Base-by-base conservation (phyloP, 176 grass and related monocot species). In the Thinopyrum elongatum region DNA sequence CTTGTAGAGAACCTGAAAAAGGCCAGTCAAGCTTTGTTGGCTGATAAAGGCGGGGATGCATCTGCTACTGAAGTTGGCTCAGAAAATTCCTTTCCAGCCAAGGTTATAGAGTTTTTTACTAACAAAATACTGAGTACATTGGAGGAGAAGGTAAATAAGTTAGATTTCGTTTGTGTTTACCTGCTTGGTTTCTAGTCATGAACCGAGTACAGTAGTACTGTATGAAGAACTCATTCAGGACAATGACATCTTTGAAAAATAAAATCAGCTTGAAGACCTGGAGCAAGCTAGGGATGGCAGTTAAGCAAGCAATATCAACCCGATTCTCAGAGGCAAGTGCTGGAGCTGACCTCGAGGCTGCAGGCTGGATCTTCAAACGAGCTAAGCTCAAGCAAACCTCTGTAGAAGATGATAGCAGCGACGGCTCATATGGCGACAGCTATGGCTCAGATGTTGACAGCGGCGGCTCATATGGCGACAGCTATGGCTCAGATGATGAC, bases 101-200 rank as follows among this genome's bases (percentile, higher is more conserved):
- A 87, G 67, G 92, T 93, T 87, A 91, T 94, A 82, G 87, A 94
- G 62, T 84, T 82, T 76, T 77, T 99, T 22, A 78, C 58, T 88
- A 83, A 85, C 70, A 86, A 94, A 63, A 82, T 92, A 63, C 84
- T 92, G 34, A 77, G 71, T 91, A 88, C 92, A 23, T 88, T 99
- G n/a, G 90, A 96, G 74, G 85, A 95, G 83, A 99, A 96, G 97
- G 97, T 99, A 95, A 80, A 44, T 80, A 64, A 46, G 36, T 34
- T 71, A 0, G 9, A 41, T 76, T 70, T 16, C 47, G 26, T 74
- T 53, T 15, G 31, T 74, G 26, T 57, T 57, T 55, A 70, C 7
- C 59, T 64, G 3, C 4, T 72, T 65, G 39, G 19, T 19, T 86
- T 47, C 19, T 53, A 3, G 26, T 76, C 73, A 53, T 53, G 1